phyloP scores from a whole-genome alignment of 2,329 filamentous ascomycete genomes.

The Colletotrichum lindemuthianum region DNA sequence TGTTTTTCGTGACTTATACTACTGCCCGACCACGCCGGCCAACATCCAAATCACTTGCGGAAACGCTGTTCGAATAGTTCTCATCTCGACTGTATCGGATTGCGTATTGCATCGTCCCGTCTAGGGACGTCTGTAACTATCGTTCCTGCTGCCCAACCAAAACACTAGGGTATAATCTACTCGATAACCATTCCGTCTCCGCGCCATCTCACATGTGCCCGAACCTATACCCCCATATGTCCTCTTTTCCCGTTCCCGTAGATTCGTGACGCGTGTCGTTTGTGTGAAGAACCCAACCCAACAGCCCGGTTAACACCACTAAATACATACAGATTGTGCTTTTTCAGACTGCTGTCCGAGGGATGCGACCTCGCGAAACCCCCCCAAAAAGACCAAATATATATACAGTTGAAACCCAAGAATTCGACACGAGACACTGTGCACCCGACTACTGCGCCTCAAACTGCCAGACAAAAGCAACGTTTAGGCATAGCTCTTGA shows the following conservation, averaged over 20 bases:
- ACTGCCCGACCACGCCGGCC: no score
- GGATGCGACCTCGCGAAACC: neutral
- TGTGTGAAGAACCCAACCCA: neutral
- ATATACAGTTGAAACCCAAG: conserved; percentile 18
- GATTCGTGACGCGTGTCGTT: conserved; percentile 9
- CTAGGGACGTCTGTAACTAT: conserved; percentile 6
- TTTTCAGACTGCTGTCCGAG: neutral
- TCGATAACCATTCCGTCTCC: conserved; percentile 1
- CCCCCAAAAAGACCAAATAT: neutral
- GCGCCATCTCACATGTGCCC: neutral
- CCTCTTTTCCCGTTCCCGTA: conserved; percentile 2
- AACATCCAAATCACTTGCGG: no score
- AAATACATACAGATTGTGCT: conserved; percentile 12
- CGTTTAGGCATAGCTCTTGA: conserved; percentile 50
- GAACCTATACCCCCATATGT: neutral
- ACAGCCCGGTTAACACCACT: conserved; percentile 18
- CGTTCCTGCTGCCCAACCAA: conserved; percentile 11
- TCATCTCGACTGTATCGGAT: neutral
- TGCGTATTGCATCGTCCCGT: neutral
- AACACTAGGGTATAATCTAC: conserved; percentile 34
- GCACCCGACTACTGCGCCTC: neutral
- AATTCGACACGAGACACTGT: neutral
- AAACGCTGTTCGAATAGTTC: no score
- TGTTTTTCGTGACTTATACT: no score
- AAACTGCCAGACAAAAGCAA: neutral